Evolutionary conservation across 2,329 filamentous ascomycete genomes (phyloP).

Genomic region (Neofusicoccum sp.): DNA sequence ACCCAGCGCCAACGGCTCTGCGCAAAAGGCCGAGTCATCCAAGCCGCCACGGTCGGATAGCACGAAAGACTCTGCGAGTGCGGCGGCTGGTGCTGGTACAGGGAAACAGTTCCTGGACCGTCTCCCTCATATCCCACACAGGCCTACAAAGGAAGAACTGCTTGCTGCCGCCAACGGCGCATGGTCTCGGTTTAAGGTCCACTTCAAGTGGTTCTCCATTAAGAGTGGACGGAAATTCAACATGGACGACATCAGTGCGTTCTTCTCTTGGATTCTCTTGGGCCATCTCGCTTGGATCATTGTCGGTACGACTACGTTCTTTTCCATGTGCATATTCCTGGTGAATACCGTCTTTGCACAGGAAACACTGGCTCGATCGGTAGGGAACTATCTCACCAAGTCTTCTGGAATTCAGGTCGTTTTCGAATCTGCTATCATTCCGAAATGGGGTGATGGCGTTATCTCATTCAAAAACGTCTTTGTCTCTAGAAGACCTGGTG

Average conservation of each 20-base stretch:
- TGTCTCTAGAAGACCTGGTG: conserved; percentile 86
- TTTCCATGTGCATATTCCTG: conserved; percentile 84
- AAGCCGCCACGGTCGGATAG: conserved; percentile 29
- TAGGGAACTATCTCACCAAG: conserved; percentile 93
- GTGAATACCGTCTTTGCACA: conserved; percentile 98
- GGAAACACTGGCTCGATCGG: conserved; percentile 90
- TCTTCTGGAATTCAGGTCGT: conserved; percentile 92
- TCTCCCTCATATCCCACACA: conserved; percentile 61
- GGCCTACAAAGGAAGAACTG: conserved; percentile 91
- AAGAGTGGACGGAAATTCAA: conserved; percentile 93
- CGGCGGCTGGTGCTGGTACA: conserved; percentile 28
- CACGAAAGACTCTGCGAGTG: conserved; percentile 28
- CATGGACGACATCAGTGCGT: conserved; percentile 92
- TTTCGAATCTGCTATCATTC: conserved; percentile 97
- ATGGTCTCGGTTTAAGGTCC: conserved; percentile 84
- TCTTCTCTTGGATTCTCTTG: conserved; percentile 91
- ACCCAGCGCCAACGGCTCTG: neutral
- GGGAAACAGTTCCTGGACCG: conserved; percentile 58
- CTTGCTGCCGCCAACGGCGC: conserved; percentile 90
- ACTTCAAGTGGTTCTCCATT: conserved; percentile 98
- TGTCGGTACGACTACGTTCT: conserved; percentile 96
- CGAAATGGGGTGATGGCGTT: conserved; percentile 91
- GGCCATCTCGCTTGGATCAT: conserved; percentile 95
- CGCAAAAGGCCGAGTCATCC: conserved; percentile 27
- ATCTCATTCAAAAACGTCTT: conserved; percentile 98